Conservation (phyloP, 1,284 basidiomycete genomes). For the Kwoniella shivajii region DNA sequence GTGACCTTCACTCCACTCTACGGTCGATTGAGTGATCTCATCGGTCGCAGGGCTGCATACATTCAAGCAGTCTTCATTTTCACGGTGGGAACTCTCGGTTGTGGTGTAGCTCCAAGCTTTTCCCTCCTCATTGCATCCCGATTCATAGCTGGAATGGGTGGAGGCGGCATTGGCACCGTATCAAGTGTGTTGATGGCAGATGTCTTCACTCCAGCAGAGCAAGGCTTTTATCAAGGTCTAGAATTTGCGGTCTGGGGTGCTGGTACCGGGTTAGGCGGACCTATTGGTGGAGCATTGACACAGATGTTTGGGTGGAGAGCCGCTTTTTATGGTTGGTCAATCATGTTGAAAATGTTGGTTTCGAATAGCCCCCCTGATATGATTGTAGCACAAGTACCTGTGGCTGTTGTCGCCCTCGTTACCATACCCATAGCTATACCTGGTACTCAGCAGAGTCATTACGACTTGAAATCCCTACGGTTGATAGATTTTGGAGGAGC, state of each 20-base stretch:
- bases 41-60: constrained; percentile 31
- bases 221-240: constrained; percentile 51
- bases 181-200: constrained; percentile 49
- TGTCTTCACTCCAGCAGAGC: constrained; percentile 47
- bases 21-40: constrained; percentile 31
- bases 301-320: constrained; percentile 53
- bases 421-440: background rate
- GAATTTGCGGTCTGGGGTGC: constrained; percentile 43
- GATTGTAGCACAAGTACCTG: background rate
- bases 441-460: background rate
- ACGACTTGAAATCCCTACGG: constrained; percentile 6
- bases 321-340: constrained; percentile 44
- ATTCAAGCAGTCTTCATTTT: constrained; percentile 30
- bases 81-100: constrained; percentile 30
- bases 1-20: constrained; percentile 39
- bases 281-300: constrained; percentile 52
- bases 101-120: constrained; percentile 49
- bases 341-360: background rate
- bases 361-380: background rate
- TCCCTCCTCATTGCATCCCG: constrained; percentile 45
- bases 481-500: constrained; percentile 35
- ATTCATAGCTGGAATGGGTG: constrained; percentile 39
- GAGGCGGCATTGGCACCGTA: constrained; percentile 40
- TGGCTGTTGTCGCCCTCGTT: background rate
- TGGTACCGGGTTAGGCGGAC: constrained; percentile 51